Evolutionary conservation across 495 filamentous ascomycete species (phyloP).

Genomic region (Platismatia glauca): DNA sequence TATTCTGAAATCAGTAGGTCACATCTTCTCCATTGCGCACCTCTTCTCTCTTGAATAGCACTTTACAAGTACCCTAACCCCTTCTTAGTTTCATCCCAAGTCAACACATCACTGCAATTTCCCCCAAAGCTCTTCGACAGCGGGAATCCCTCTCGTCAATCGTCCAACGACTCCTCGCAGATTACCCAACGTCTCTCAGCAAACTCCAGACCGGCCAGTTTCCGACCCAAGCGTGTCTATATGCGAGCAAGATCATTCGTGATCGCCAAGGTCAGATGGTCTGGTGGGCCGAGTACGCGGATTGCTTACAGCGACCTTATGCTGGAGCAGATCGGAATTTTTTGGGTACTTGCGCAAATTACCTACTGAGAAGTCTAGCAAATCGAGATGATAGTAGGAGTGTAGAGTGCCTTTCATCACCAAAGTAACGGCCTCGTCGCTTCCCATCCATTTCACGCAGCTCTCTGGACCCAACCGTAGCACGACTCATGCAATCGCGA

Average conservation of each 20-base stretch:
- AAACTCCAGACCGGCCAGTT: slow-evolving; percentile 10
- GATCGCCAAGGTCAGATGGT: slow-evolving; percentile 15
- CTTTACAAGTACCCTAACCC: neutral
- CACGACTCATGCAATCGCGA: slow-evolving; percentile 25
- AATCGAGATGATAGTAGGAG: neutral
- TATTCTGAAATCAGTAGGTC: neutral
- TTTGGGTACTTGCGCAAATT: neutral
- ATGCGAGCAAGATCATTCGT: slow-evolving; percentile 16
- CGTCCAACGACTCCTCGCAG: slow-evolving; percentile 2
- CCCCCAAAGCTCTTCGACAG: neutral
- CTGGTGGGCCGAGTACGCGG: neutral
- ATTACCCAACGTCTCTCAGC: neutral
- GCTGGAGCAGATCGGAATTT: neutral
- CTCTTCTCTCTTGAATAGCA: neutral
- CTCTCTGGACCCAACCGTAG: slow-evolving; percentile 26
- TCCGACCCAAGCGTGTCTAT: slow-evolving; percentile 14
- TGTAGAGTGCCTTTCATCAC: slow-evolving; percentile 23
- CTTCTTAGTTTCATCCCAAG: neutral
- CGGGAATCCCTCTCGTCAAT: neutral
- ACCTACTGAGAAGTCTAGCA: too few species aligned
- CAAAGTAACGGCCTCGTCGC: slow-evolving; percentile 28
- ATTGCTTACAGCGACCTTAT: neutral
- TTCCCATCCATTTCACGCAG: slow-evolving; percentile 30
- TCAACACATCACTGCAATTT: neutral
- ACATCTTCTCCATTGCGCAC: neutral